Conservation (phyloP, 1,284 basidiomycete species). For the Papiliotrema laurentii region DNA sequence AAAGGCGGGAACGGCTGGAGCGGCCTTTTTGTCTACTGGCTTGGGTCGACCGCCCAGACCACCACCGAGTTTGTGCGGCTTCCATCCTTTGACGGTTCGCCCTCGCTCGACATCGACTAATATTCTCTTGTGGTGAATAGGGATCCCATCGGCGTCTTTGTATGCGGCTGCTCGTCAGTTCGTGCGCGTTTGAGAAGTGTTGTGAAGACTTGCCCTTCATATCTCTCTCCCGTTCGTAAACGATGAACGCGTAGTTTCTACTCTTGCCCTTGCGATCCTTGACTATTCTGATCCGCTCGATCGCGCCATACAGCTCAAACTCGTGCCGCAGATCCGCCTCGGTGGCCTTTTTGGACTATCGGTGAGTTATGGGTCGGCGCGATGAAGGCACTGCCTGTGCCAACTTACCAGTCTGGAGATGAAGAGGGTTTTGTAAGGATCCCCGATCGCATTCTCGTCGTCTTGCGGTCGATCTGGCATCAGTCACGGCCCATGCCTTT, state of each 20-base stretch:
- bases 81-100: constrained; percentile 97
- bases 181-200: constrained; percentile 1
- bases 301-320: constrained; percentile 91
- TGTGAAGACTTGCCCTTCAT: constrained; percentile 87
- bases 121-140: constrained; percentile 90
- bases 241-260: constrained; percentile 92
- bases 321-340: constrained; percentile 89
- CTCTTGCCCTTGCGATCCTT: constrained; percentile 81
- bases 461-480: constrained; percentile 73
- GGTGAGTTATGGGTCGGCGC: not conserved
- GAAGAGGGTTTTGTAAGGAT: constrained; percentile 98
- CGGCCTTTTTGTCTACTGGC: constrained; percentile 58
- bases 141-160: constrained; percentile 97
- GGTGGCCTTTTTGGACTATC: constrained; percentile 74
- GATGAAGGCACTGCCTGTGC: not conserved
- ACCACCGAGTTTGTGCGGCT: constrained; percentile 88
- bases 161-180: constrained; percentile 69
- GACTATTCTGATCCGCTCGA: constrained; percentile 87
- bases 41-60: constrained; percentile 94
- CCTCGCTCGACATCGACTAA: constrained; percentile 98
- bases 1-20: constrained; percentile 14
- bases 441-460: constrained; percentile 88
- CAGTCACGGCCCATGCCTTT: not conserved
- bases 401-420: constrained; percentile 76
- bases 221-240: constrained; percentile 95